Conservation (phyloP, 192 early-diverging fungal genomes). For the Umbelopsis sp. region DNA sequence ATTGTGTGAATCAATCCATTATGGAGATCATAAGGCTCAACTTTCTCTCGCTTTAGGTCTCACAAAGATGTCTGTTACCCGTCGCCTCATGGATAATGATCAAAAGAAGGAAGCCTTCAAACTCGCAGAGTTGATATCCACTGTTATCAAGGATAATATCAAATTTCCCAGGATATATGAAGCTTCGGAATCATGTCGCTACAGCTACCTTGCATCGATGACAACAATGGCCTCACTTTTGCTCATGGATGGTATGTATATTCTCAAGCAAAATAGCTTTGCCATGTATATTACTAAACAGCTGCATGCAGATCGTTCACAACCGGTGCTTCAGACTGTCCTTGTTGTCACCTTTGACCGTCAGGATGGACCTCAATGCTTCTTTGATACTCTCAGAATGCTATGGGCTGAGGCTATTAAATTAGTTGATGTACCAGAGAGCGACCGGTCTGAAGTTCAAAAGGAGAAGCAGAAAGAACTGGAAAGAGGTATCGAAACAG, state of each 20-base stretch:
- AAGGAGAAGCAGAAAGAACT: constrained; percentile 38
- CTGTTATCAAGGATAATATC: constrained; percentile 55
- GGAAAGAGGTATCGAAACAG: constrained; percentile 52
- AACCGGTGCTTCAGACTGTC: constrained; percentile 60
- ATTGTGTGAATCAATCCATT: not conserved
- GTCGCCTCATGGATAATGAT: constrained; percentile 51
- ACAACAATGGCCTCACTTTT: constrained; percentile 57
- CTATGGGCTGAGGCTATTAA: constrained; percentile 51
- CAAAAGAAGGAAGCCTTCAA: constrained; percentile 57
- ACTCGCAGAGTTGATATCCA: constrained; percentile 62
- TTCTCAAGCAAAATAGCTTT: not conserved
- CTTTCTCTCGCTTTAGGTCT: constrained; percentile 43
- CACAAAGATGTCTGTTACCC: constrained; percentile 60
- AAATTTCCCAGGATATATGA: constrained; percentile 47
- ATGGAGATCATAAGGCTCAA: not conserved
- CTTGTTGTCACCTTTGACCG: constrained; percentile 65
- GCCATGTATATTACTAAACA: not conserved
- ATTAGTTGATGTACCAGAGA: constrained; percentile 30
- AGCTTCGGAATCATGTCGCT: constrained; percentile 36
- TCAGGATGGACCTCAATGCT: constrained; percentile 49
- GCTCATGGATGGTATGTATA: constrained; percentile 52
- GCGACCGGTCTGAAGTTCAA: constrained; percentile 38
- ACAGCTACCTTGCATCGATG: constrained; percentile 61
- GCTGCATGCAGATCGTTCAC: constrained; percentile 49
- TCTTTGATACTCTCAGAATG: constrained; percentile 49